Base-by-base conservation (phyloP, 192 early-diverging fungal genomes). In the Umbelopsis ramanniana region DNA sequence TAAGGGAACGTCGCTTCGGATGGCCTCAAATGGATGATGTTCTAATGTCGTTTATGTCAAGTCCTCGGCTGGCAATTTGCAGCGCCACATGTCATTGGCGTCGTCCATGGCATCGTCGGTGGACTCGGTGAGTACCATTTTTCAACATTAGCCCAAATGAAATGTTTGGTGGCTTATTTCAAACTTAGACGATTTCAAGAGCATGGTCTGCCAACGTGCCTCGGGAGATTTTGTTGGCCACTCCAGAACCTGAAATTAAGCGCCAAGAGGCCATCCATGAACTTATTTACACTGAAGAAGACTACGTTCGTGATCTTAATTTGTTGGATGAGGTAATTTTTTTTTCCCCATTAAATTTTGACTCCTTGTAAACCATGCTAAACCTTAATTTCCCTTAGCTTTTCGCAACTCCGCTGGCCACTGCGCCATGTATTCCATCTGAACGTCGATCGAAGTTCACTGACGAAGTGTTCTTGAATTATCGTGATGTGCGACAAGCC, bases 201-300 rank as follows among this genome's bases (percentile, higher is more conserved):
- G 79, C 79, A 4, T 97, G 96, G 96, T 89, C 90, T 17, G 88
- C 84, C 54, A 87, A 87, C 6, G 92, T 96, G 11, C 89, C 95
- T 2, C 80, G 84, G 48, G 88, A 91, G 23, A 82, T 96, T 21
- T 73, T 92, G 6, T 86, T 89, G 38, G 86, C 85, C 11, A 89
- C 92, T 8, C 76, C 85, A 54, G 84, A 88, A 69, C 80, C 89
- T 48, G 95, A 96, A 52, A 86, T 92, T 5, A 89, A 93, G 75
- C 83, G 96, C 48, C 97, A 99, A 72, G 97, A 99, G 80, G 92
- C 97, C 14, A 97, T 99, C 67, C 91, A 91, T 79, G 97, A 99
- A 77, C 88, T 97, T 8, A 86, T 96, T 29, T 85, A 90, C 57
- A 99, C 97, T 0, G 97, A 99, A 80, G 86, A 86, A 29, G 97